Evolutionary conservation across 2,329 filamentous ascomycete genomes (phyloP), one percentile per base, ranked within the genome.

Genomic region (Lomentospora prolificans): DNA sequence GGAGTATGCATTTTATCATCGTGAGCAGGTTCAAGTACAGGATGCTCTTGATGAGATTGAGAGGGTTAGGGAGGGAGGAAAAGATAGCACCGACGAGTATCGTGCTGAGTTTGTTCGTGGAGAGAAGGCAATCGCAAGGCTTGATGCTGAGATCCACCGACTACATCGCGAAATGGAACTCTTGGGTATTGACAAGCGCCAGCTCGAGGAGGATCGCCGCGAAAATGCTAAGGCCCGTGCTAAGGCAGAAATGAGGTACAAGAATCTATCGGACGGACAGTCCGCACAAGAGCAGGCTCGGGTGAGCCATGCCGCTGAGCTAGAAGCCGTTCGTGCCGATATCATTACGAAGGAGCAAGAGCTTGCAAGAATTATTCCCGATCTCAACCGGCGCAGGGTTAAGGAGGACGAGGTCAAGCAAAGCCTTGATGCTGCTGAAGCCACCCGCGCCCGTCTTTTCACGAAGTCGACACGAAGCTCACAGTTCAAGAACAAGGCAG

Each of bases 1-100:
- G 50, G 90, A 97, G 69, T 97, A 97, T 67, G 94, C 91, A 0
- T 91, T 96, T 64, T 90, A 96, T 70, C 86, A 94, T 62, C 86
- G 89, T 59, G 90, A 96, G 64, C 90, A 97, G 66, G 80, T 86
- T 17, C 86, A 87, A 22, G 84, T 96, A 33, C 78, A 87, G 58
- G 81, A 84, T 48, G 83, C 87, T 3, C 79, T 99, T 17, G 89
- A 94, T 55, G 85, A 85, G 57, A 84, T 99, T 41, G 92, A 97
- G 61, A 86, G 86, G 57, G 82, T 84, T 52, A 82, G 91, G 55
- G 86, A 90, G 62, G 87, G 85, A 30, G 90, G 92, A 1, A 84
- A 91, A 27, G 90, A 95, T 60, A 87, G 86, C 59, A 89, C 88
- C 17, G 91, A 96, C 63, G 84, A 86, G 56, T 90, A 89, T 63